phyloP scores from a whole-genome alignment of 345 rosid species.

The Rubroshorea leprosula region DNA sequence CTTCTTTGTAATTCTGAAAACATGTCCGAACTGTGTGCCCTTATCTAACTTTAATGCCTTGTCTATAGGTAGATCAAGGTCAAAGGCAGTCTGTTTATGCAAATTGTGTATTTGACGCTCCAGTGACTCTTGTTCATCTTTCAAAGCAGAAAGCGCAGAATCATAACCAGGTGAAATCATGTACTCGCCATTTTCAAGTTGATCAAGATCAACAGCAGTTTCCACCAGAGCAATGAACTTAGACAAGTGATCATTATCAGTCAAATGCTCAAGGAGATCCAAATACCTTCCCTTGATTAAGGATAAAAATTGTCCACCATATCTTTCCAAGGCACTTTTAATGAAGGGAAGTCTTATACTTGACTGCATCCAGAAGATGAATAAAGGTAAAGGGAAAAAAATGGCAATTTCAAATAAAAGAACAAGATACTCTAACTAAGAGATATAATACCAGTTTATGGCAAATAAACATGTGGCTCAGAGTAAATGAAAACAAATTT shows the following conservation, averaged over 20 bases:
- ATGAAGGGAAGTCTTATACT: constrained; percentile 80
- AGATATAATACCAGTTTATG: not conserved
- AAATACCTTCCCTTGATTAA: constrained; percentile 64
- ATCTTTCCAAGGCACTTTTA: constrained; percentile 57
- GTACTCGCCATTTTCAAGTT: constrained; percentile 92
- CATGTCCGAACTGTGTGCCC: constrained; percentile 92
- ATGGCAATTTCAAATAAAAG: not conserved
- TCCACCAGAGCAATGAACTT: constrained; percentile 85
- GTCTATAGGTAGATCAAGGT: constrained; percentile 79
- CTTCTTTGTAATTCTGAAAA: constrained; percentile 94
- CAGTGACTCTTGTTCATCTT: constrained; percentile 68
- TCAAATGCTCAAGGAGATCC: constrained; percentile 42
- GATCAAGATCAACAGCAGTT: constrained; percentile 83
- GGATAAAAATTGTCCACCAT: constrained; percentile 59
- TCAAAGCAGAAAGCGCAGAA: constrained; percentile 55
- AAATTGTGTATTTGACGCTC: constrained; percentile 69
- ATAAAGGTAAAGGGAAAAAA: not conserved
- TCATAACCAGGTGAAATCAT: constrained; percentile 92
- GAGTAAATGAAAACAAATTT: not conserved
- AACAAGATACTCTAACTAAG: not conserved
- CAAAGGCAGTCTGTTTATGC: constrained; percentile 78
- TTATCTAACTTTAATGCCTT: constrained; percentile 87
- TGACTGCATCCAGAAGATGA: constrained; percentile 55
- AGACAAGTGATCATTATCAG: constrained; percentile 68
- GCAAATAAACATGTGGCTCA: not conserved